Base-by-base conservation (phyloP, 305 asterid species). In the Rubia tinctorum region DNA sequence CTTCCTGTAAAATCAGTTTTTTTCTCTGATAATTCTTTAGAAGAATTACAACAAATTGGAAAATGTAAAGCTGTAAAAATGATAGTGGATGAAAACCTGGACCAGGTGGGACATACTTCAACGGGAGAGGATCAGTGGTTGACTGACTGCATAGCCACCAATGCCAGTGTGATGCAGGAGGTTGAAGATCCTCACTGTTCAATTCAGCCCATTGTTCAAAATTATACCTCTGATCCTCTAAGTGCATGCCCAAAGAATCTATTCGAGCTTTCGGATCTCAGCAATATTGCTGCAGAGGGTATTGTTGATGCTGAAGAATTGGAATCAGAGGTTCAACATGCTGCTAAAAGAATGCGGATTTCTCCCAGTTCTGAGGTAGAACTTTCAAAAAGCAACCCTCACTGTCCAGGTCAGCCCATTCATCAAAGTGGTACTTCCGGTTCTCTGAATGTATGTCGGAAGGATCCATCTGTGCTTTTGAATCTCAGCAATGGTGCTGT, bases 331-430 rank as follows among this genome's bases (percentile, higher is more conserved):
- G 77, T 73, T 78, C 82, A 78, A 43, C 89, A 65, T 60, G 71
- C 82, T 69, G 80, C 91, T 17, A 91, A 93, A 82, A 86, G 80
- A 83, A 81, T 84, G 80, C 83, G 87, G 66, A 74, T 79, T 47
- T 69, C 77, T 27, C 80, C 82, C 15, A 66, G 63, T 58, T 81
- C 77, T 30, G 82, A 75, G 68, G 80, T 42, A 43, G 85, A 77
- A 70, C 71, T 76, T 63, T 27, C 77, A 69, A 53, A 42, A 58
- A 71, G 58, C 69, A 17, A 58, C 17, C 55, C 80, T 4, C 66
- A 7, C 45, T 12, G 66, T 71, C 75, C 60, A 69, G 77, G 56
- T 30, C 81, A 73, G 73, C 51, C 71, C 39, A 56, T 63, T 40
- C 77, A 80, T 73, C 78, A 49, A 59, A 59, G 69, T 55, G 80